Base-by-base conservation (phyloP, 2,329 filamentous ascomycete genomes). In the Arthrobotrys conoides region DNA sequence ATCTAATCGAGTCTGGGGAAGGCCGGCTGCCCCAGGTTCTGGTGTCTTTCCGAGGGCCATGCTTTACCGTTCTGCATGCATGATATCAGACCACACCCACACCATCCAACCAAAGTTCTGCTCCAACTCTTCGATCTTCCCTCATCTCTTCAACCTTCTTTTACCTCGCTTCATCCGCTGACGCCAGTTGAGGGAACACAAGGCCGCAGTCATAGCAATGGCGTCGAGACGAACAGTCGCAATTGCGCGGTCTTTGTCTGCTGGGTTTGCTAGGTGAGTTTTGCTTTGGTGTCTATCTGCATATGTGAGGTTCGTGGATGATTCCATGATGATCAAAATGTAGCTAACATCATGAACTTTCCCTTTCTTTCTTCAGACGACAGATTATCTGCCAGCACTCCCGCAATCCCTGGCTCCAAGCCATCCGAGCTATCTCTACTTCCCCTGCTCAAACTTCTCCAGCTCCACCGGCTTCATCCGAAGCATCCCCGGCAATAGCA, bases 61-160 rank as follows among this genome's bases (percentile, higher is more conserved):
- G 53, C 30, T 59, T 59, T 38, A 38, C 27, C 53, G 53, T 22
- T 33, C 51, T 72, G 67, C 67, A 71, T 67, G 73, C 41, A 67
- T 71, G 75, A 78, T 67, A 78, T 78, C 75, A 78, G 68, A 71
- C 75, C 75, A 78, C 69, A 72, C 66, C 59, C 61, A 44, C 73
- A 70, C 73, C 64, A 71, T 69, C 57, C 67, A 59, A 69, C 67
- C 68, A 55, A 22, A 67, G 18, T 51, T 41, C 71, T 61, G 24
- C 63, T 22, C 36, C 24, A 49, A 24, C 33, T 51, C 66, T 63
- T 76, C 46, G 18, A 22, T 51, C 66, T 63, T 76, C 46, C 48
- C 44, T 38, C 67, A 61, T 63, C 57, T 64, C 55, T 53, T 38
- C 20, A 51, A 30, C 51, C 41, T 18, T 51, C 27, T 38, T 59